Base-by-base conservation (phyloP, 169 alveolate genomes). In the Eimeria praecox region DNA sequence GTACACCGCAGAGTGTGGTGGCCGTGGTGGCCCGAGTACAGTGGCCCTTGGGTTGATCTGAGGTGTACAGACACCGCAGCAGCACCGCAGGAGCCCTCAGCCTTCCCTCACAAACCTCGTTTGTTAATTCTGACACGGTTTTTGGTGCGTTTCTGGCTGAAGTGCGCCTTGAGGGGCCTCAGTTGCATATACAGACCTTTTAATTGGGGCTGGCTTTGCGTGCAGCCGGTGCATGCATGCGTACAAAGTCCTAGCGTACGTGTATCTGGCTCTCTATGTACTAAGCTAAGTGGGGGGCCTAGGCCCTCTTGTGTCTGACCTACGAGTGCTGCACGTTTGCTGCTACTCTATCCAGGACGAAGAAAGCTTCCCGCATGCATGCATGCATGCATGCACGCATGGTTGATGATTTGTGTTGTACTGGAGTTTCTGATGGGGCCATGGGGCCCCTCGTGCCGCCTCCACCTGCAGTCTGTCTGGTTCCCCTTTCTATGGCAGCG, bases 1-100 rank as follows among this genome's bases (percentile, higher is more conserved):
- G 78, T 69, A 69, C 46, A 69, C 78, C 24, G 46, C 78, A 69
- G 22, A n/a, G 78, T 33, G 46, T n/a, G 78, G 46, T 69, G 78
- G 78, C 78, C 75, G 35, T 24, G 40, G 35, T 14, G 46, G 78
- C 78, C 46, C n/a, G 78, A 69, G 46, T 69, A 33, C 78, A 30
- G 22, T 24, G 78, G 46, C 5, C 46, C 78, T 30, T n/a, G 78
- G 24, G 46, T 24, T 33, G 46, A 69, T 69, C 46, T 69, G n/a
- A 46, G 78, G 78, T 69, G 78, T 69, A n/a, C 24, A 10, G 78
- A 30, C 46, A 9, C 46, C 46, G 46, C 46, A 69, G 27, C 46
- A 9, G 46, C 78, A 64, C 75, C 35, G 6, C 40, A 64, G 75
- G 75, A 14, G 46, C 46, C 78, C 27, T 69, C 46, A 10, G 12